Evolutionary conservation across 768 basidiomycete genomes (phyloP).

Genomic region (Scleroderma bovista): DNA sequence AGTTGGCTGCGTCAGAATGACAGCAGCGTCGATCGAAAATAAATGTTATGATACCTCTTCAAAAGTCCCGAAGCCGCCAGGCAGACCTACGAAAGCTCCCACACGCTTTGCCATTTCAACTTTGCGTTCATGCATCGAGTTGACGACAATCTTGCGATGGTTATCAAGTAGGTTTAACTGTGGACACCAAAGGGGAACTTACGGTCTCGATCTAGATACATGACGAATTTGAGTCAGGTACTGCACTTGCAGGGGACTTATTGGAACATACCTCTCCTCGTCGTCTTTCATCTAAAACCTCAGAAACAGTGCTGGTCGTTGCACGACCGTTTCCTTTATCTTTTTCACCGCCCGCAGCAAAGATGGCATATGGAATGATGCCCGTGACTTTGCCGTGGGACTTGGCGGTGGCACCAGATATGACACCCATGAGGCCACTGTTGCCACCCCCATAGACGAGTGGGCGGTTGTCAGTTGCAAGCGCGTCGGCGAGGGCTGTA

Average conservation of each 20-base stretch:
- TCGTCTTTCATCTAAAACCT: constrained; percentile 25
- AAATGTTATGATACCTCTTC: constrained; percentile 57
- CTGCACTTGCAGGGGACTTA: not conserved
- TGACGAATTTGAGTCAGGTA: not conserved
- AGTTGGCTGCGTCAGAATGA: constrained; percentile 3
- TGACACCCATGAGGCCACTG: constrained; percentile 81
- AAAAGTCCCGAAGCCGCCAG: constrained; percentile 92
- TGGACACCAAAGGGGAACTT: constrained; percentile 5
- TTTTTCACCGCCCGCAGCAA: constrained; percentile 56
- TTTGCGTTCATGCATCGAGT: constrained; percentile 87
- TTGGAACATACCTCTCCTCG: constrained; percentile 28
- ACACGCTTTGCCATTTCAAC: constrained; percentile 82
- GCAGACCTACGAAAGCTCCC: constrained; percentile 80
- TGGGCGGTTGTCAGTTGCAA: constrained; percentile 53
- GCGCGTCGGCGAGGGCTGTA: constrained; percentile 69
- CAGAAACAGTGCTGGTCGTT: constrained; percentile 12
- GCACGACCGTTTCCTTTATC: constrained; percentile 36
- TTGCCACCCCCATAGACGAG: constrained; percentile 87
- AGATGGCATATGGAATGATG: constrained; percentile 74
- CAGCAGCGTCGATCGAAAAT: constrained; percentile 18
- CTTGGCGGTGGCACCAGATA: constrained; percentile 60
- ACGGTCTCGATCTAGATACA: constrained; percentile 29
- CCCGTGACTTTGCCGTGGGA: constrained; percentile 64
- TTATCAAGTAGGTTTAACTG: not conserved
- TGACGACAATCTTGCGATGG: constrained; percentile 54